Conservation (phyloP, 2,329 filamentous ascomycete species). For the Periconia sp. region DNA sequence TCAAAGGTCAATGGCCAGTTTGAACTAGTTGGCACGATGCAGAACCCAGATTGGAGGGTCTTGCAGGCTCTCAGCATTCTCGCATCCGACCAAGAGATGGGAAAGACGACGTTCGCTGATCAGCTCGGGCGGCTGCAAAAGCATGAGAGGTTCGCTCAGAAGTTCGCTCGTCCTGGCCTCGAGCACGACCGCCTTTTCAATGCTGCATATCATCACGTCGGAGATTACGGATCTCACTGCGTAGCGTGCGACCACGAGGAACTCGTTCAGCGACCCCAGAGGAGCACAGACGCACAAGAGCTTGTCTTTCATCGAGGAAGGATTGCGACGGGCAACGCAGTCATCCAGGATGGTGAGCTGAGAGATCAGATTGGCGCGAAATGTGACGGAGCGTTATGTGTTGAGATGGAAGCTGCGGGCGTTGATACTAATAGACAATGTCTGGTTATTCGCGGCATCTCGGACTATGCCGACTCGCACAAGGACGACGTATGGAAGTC, state of each 20-base stretch:
- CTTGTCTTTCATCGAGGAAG: conserved; percentile 5
- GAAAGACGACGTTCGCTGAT: conserved; percentile 1
- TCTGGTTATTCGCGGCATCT: conserved; percentile 5
- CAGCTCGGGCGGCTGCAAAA: neutral
- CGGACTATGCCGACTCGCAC: conserved; percentile 2
- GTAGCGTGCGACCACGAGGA: neutral
- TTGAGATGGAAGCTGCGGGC: conserved; percentile 6
- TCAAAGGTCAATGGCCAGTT: conserved; percentile 3
- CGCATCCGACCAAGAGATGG: neutral
- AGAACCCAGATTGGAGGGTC: conserved; percentile 3
- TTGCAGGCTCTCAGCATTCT: conserved; percentile 2
- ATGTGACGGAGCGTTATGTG: conserved; percentile 4
- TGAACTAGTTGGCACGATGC: conserved; percentile 7
- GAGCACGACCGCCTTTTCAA: conserved; percentile 5
- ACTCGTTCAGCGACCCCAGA: conserved; percentile 5
- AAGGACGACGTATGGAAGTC: conserved; percentile 1
- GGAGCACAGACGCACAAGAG: neutral
- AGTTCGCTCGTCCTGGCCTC: conserved; percentile 2
- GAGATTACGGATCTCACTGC: conserved; percentile 1
- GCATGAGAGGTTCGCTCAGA: neutral
- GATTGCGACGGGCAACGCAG: conserved; percentile 3
- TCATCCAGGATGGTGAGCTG: conserved; percentile 2
- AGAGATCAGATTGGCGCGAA: neutral
- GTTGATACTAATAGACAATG: conserved; percentile 5
- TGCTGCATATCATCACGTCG: conserved; percentile 1